phyloP scores from a whole-genome alignment of 73 alveolate species.

The Symbiodinium natans region DNA sequence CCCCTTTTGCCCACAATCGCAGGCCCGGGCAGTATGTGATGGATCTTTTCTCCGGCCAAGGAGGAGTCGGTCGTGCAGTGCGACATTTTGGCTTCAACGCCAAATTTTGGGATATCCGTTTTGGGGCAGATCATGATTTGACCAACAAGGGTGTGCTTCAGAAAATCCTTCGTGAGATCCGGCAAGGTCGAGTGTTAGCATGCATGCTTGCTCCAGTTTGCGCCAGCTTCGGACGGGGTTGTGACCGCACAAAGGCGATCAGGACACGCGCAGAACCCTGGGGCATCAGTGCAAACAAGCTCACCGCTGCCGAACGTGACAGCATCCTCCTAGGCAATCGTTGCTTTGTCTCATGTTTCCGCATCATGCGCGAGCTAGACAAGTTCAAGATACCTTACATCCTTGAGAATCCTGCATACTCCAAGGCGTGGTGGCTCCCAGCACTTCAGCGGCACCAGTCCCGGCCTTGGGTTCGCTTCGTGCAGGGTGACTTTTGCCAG shows the following conservation, averaged over 20 bases:
- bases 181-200: not conserved
- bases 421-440: not conserved
- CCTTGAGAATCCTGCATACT: not conserved
- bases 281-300: not conserved
- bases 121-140: not conserved
- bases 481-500: constrained; percentile 21
- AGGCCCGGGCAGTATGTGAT: not conserved
- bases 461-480: not conserved
- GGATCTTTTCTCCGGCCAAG: constrained; percentile 35
- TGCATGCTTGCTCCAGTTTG: not conserved
- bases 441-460: not conserved
- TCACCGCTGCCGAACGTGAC: not conserved
- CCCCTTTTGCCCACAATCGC: not conserved
- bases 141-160: not conserved
- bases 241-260: no score
- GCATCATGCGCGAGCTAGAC: not conserved
- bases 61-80: not conserved
- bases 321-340: not conserved
- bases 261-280: no score
- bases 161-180: not conserved
- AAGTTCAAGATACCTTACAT: not conserved
- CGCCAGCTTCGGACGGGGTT: no score
- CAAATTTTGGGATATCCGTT: not conserved
- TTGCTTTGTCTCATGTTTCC: not conserved
- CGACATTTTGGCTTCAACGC: not conserved